Base-by-base conservation (phyloP, 257 asterid genomes). In the Capsicum chinense region DNA sequence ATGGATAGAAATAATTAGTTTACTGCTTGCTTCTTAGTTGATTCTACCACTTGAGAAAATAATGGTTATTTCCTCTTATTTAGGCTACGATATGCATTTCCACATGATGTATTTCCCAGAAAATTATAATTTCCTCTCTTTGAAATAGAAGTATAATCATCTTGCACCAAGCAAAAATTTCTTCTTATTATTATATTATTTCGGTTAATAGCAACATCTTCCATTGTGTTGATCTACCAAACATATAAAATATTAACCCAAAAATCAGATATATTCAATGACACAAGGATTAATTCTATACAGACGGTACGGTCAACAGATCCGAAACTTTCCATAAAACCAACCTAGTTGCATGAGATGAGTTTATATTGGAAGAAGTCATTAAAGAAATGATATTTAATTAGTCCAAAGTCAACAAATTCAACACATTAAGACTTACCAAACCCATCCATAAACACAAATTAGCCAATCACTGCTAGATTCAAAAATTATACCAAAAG, bases 371-470 rank as follows among this genome's bases (percentile, higher is more conserved):
- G 14, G 39, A 74, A 50, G 21, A 74, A 14, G 13, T 47, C 44
- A 84, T 57, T 42, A 42, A 83, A 63, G 7, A 80, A 74, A 70
- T 59, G 79, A 84, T 73, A 26, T 26, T 26, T 26, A 59, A 16
- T 14, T 11, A 47, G 83, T 68, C 79, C 63, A 44, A 66, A 63
- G 64, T 83, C 54, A 83, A 79, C 76, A 68, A 63, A 82, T 80
- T 83, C 73, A 85, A 64, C 26, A 26, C 26, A 26, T 26, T 26
- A 26, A 26, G 26, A 26, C 26, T 26, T 26, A 26, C 26, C 26
- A 26, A 26, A 26, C 76, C 82, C 59, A 50, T 52, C 60, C 84
- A 64, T 52, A 66, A 66, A 54, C 54, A 13, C 67, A 56, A 79
- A 35, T 79, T 33, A 50, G 26, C 42, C 35, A 82, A 67, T 50